These are phyloP conservation scores for Puccinellia tenuiflora DNA, from an alignment of 176 grass and related monocot genomes.

Conservation along the genomic window DNA sequence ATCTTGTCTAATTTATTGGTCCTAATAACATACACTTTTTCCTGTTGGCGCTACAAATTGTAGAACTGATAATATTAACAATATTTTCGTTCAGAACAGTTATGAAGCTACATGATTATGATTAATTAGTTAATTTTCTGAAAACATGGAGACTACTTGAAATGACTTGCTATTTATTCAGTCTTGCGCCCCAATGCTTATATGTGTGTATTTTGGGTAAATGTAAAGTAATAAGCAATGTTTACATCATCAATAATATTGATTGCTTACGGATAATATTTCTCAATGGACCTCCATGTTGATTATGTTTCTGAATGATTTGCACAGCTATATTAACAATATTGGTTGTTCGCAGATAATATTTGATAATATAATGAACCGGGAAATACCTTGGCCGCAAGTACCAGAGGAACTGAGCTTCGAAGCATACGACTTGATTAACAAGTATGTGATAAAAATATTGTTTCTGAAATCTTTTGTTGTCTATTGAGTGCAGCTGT, in stretches of 20 bases:
- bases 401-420: slow-evolving; percentile 77
- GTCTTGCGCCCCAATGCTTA: neutral
- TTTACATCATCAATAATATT: neutral
- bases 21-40: neutral
- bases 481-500: neutral
- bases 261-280: neutral
- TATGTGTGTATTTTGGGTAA: neutral
- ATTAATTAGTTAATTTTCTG: neutral
- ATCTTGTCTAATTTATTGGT: neutral
- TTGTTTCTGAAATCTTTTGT: neutral
- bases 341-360: slow-evolving; percentile 56
- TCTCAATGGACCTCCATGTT: neutral
- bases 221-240: neutral
- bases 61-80: neutral
- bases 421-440: slow-evolving; percentile 75
- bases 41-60: neutral
- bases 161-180: neutral
- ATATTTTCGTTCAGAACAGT: neutral
- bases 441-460: slow-evolving; percentile 62
- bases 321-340: neutral
- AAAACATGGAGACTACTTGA: neutral
- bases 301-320: neutral
- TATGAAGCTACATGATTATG: neutral
- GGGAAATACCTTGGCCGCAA: slow-evolving; percentile 94
- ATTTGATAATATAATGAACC: slow-evolving; percentile 99